These are phyloP conservation scores for Salvia splendens DNA, from an alignment of 257 asterid species.

Conservation along the genomic window DNA sequence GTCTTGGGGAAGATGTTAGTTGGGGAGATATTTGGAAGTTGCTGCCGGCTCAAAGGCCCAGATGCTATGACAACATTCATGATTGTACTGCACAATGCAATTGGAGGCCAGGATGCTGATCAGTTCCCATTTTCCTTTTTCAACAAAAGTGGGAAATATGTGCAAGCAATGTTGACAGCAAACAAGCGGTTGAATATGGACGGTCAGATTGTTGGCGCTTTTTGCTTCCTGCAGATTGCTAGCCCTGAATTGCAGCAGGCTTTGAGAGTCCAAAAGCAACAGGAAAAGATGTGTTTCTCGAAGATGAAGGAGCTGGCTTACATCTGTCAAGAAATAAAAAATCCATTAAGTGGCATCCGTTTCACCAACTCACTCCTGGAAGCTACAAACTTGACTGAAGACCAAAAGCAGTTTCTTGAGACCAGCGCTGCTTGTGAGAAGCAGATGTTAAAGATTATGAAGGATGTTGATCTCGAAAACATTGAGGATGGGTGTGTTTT, in stretches of 20 bases:
- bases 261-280: constrained; percentile 59
- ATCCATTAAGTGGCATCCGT: constrained; percentile 76
- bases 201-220: constrained; percentile 76
- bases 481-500: constrained; percentile 71
- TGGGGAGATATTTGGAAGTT: constrained; percentile 82
- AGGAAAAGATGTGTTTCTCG: constrained; percentile 54
- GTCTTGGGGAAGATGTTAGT: constrained; percentile 77
- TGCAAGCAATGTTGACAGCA: constrained; percentile 77
- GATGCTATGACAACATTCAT: constrained; percentile 76
- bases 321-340: constrained; percentile 75
- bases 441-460: constrained; percentile 78
- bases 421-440: constrained; percentile 88
- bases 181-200: constrained; percentile 77
- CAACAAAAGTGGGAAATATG: constrained; percentile 62
- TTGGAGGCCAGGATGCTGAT: constrained; percentile 74
- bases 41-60: constrained; percentile 69
- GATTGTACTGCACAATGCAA: constrained; percentile 80
- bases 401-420: constrained; percentile 78
- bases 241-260: constrained; percentile 72
- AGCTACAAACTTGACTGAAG: constrained; percentile 64
- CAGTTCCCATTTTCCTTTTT: constrained; percentile 64
- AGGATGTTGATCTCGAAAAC: constrained; percentile 66
- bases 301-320: constrained; percentile 86
- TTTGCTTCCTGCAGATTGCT: constrained; percentile 85
- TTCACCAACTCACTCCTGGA: constrained; percentile 79